Conservation (phyloP, 2,329 filamentous ascomycete genomes). For the Penicillium decumbens region DNA sequence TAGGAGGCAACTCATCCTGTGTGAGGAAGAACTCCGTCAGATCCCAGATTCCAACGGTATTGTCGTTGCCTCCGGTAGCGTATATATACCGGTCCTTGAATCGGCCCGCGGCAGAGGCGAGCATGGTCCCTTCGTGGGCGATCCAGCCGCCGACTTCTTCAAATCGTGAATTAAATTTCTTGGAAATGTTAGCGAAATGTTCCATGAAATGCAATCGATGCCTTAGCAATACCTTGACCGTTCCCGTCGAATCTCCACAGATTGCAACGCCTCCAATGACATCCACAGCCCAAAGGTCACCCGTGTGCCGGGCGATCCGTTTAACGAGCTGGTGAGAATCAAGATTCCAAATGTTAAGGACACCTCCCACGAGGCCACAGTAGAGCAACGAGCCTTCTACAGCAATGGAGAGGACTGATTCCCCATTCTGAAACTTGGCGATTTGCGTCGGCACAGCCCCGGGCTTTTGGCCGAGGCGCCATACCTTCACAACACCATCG, state of each 20-base stretch:
- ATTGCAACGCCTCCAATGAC: conserved; percentile 82
- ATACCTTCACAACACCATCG: conserved; percentile 92
- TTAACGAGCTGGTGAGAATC: conserved; percentile 88
- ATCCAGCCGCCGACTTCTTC: conserved; percentile 72
- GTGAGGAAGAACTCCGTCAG: conserved; percentile 55
- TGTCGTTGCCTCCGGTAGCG: conserved; percentile 90
- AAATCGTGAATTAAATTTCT: conserved; percentile 77
- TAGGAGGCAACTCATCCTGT: conserved; percentile 46
- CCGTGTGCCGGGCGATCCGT: conserved; percentile 73
- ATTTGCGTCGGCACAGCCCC: conserved; percentile 65
- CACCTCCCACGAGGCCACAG: conserved; percentile 77
- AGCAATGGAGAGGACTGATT: conserved; percentile 68
- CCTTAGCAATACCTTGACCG: conserved; percentile 61
- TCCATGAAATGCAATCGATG: background rate
- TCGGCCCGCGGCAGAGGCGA: conserved; percentile 72
- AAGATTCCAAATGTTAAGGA: conserved; percentile 94
- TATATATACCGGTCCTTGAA: conserved; percentile 73
- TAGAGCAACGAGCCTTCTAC: conserved; percentile 91
- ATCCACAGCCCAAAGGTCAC: conserved; percentile 80
- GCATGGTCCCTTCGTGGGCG: conserved; percentile 79
- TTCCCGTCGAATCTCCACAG: conserved; percentile 84
- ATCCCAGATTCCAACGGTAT: conserved; percentile 84
- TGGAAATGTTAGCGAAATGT: conserved; percentile 28
- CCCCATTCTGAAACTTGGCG: conserved; percentile 61
- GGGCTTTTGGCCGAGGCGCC: conserved; percentile 63